Evolutionary conservation across 106 monocot species (phyloP), one percentile per base, ranked within the genome.

Genomic region (Agapanthus africanus): DNA sequence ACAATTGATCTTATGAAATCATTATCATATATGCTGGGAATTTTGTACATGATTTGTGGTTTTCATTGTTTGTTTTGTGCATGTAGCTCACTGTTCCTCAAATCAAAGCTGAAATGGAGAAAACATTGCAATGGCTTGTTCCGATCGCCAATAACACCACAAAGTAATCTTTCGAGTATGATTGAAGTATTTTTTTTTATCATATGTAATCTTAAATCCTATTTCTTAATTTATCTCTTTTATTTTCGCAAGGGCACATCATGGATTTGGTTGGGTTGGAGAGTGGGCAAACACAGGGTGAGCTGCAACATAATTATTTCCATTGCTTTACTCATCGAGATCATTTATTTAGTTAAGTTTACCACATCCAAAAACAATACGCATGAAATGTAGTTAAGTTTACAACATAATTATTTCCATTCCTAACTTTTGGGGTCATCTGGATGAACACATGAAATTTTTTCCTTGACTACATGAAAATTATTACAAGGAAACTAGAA

Each of bases 261-360:
- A 91, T 73, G 90, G 87, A 18, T 95, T 95, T 66, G 94, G 94
- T 63, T 95, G 94, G 87, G 90, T 95, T 59, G 90, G 94, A 68
- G 94, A 95, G 67, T 90, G 90, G 90, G 90, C 87, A 70, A 91
- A 76, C 60, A 85, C 79, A 51, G 83, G 94, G 94, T 95, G 14
- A 75, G 83, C 39, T 32, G 47, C 47, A 39, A 30, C 37, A 9
- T 27, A 32, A 8, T 67, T 40, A 30, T 57, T 52, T 66, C 6
- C 21, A 30, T 28, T 63, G 23, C 23, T 52, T 19, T n/a, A 18
- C n/a, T 35, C 13, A n/a, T 21, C 3, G n/a, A 13, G 37, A 19
- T 63, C 63, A 37, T 37, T 63, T 36, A 37, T 63, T 61, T 42
- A 42, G 10, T 42, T 15, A 42, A 42, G n/a, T n/a, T n/a, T n/a